Evolutionary conservation across 140 eudicot species (phyloP), one percentile per base, ranked within the genome.

Genomic region (Bidens hawaiensis): DNA sequence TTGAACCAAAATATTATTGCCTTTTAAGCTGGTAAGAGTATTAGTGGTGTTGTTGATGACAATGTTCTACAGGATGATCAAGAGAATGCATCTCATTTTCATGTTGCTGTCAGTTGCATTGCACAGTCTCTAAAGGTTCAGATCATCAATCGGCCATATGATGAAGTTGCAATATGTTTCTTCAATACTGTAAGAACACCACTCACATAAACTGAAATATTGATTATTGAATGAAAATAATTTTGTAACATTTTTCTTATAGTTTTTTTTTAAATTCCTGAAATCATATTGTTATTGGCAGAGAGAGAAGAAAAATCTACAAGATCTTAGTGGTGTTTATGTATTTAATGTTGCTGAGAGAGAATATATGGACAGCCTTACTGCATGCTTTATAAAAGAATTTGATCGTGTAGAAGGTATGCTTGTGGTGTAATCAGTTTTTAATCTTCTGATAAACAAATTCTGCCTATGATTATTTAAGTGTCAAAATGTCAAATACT

Each of bases 241-340:
- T 18, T 40, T 21, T 5, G n/a, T 18, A 36, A 33, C 49, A 38
- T n/a, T 59, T 6, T n/a, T 12, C 23, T 14, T 6, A 27, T 15
- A 15, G 6, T 15, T 54, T n/a, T 15, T 54, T n/a, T 51, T 13
- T 53, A 3, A 53, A 53, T 2, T 50, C 11, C 1, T 1, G 1
- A 9, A 23, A 22, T 23, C 23, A 13, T 62, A 62, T 62, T 4
- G 24, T 62, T 3, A 49, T 57, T 60, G 47, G 75, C 82, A 90
- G 97, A 75, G 85, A 74, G 96, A 88, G 64, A 93, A 85, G 85
- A 88, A 87, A 85, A 85, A 93, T 45, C 49, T 93, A 74, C 99
- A 93, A 79, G 96, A 88, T 61, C 66, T 88, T 19, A 88, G 51
- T 50, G 78, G 85, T 36, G 99, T 88, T 33, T 93, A 82, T 70